These are phyloP conservation scores for Kodamaea kaohsiungensis DNA, from an alignment of 805 yeast species.

Conservation along the genomic window DNA sequence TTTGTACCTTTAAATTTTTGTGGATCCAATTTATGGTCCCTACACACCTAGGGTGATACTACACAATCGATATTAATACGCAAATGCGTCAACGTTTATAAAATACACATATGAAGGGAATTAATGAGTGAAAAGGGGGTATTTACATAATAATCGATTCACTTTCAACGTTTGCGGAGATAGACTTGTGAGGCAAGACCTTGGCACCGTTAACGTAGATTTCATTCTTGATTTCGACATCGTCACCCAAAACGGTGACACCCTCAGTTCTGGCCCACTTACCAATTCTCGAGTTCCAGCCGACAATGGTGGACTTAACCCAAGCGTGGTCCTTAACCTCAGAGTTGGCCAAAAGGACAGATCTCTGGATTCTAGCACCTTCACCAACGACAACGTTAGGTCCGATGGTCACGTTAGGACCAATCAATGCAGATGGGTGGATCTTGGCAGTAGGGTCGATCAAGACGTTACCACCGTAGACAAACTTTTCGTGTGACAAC, in stretches of 20 bases:
- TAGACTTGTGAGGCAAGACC: slow-evolving; percentile 97
- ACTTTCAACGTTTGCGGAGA: slow-evolving; percentile 93
- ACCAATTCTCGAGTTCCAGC: slow-evolving; percentile 98
- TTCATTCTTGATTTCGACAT: slow-evolving; percentile 97
- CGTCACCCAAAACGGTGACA: slow-evolving; percentile 97
- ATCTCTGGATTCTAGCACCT: slow-evolving; percentile 97
- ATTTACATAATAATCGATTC: slow-evolving; percentile 96
- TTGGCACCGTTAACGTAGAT: slow-evolving; percentile 99
- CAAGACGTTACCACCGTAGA: slow-evolving; percentile 89
- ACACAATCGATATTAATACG: neutral
- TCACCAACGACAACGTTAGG: slow-evolving; percentile 95
- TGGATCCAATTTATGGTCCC: neutral
- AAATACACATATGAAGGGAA: slow-evolving; percentile 7
- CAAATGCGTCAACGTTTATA: neutral
- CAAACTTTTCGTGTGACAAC: slow-evolving; percentile 68
- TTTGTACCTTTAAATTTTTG: neutral
- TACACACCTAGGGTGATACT: neutral
- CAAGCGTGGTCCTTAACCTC: slow-evolving; percentile 95
- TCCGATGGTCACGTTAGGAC: slow-evolving; percentile 97
- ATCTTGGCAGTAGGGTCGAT: slow-evolving; percentile 95
- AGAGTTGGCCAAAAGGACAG: slow-evolving; percentile 89
- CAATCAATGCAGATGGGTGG: slow-evolving; percentile 90
- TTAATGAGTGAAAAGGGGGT: neutral
- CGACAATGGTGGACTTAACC: slow-evolving; percentile 96
- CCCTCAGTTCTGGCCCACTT: slow-evolving; percentile 99